These are phyloP conservation scores for Kalanchoe fedtschenkoi DNA, from an alignment of 164 flowering plant genomes.

Conservation along the genomic window DNA sequence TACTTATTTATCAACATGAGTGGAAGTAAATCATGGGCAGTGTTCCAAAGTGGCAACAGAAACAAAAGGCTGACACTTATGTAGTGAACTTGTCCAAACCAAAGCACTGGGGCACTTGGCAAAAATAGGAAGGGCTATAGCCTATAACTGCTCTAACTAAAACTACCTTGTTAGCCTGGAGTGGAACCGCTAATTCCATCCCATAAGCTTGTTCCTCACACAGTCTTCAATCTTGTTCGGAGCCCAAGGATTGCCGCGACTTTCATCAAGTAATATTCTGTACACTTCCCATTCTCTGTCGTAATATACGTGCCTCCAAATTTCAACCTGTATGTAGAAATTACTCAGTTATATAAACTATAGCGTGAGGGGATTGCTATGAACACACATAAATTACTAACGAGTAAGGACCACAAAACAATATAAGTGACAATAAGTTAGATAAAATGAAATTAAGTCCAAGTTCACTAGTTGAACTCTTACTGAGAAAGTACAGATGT, in stretches of 20 bases:
- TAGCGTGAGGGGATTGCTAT: neutral
- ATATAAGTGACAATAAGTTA: neutral
- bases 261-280: neutral
- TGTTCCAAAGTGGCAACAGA: too few species aligned
- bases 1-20: too few species aligned
- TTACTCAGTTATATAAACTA: too few species aligned
- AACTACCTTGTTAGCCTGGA: too few species aligned
- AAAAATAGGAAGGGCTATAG: too few species aligned
- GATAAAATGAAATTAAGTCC: neutral
- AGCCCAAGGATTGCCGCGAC: neutral
- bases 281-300: neutral
- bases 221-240: conserved; percentile 1
- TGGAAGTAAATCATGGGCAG: too few species aligned
- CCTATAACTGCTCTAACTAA: too few species aligned
- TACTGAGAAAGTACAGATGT: conserved; percentile 28
- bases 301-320: neutral
- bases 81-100: too few species aligned
- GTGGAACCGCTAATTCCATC: neutral
- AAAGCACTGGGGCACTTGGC: too few species aligned
- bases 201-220: neutral
- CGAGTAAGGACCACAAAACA: neutral
- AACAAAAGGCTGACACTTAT: too few species aligned
- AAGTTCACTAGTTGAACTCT: conserved; percentile 4
- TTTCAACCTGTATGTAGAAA: neutral
- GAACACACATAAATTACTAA: neutral